A percentile compares a stretch with the other conserved stretches of the same genome.
phyloP scores from a whole-genome alignment of 1,139 yeast species.

The Saccharomyces uvarum region DNA sequence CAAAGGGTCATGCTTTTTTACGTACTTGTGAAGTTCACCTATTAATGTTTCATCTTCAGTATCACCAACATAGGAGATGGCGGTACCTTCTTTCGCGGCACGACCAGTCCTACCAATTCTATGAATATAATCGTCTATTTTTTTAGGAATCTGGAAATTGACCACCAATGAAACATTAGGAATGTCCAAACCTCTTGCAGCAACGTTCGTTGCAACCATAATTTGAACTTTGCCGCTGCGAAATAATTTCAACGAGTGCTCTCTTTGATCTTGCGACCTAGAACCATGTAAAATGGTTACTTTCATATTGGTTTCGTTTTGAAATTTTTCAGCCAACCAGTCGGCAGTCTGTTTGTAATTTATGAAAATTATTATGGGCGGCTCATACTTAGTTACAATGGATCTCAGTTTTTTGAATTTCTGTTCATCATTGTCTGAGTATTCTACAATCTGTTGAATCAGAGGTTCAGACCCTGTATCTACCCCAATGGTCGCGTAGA shows the following conservation, averaged over 20 bases:
- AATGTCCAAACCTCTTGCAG: slow-evolving; percentile 96
- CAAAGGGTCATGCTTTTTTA: slow-evolving; percentile 15
- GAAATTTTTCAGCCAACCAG: slow-evolving; percentile 44
- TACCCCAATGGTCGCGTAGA: slow-evolving; percentile 57
- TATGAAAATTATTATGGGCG: slow-evolving; percentile 74
- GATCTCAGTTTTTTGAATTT: slow-evolving; percentile 17
- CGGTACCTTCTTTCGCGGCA: slow-evolving; percentile 74
- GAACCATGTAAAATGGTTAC: slow-evolving; percentile 78
- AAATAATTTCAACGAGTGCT: slow-evolving; percentile 74
- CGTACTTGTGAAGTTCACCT: slow-evolving; percentile 37
- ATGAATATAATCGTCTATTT: slow-evolving; percentile 80
- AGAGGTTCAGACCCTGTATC: slow-evolving; percentile 37
- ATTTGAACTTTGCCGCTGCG: slow-evolving; percentile 83
- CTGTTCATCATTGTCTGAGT: slow-evolving; percentile 54
- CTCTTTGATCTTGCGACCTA: slow-evolving; percentile 80
- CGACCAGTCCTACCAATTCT: slow-evolving; percentile 95
- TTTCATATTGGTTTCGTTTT: slow-evolving; percentile 38
- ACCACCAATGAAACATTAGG: slow-evolving; percentile 77
- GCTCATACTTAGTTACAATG: slow-evolving; percentile 29
- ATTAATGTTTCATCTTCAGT: slow-evolving; percentile 50
- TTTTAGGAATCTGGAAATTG: slow-evolving; percentile 75
- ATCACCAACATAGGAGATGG: slow-evolving; percentile 61
- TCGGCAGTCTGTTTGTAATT: slow-evolving; percentile 74
- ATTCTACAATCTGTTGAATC: slow-evolving; percentile 25
- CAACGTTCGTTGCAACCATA: slow-evolving; percentile 96